Evolutionary conservation across 75 land plant species (phyloP).

Genomic region (Chamaecyparis obtusa): DNA sequence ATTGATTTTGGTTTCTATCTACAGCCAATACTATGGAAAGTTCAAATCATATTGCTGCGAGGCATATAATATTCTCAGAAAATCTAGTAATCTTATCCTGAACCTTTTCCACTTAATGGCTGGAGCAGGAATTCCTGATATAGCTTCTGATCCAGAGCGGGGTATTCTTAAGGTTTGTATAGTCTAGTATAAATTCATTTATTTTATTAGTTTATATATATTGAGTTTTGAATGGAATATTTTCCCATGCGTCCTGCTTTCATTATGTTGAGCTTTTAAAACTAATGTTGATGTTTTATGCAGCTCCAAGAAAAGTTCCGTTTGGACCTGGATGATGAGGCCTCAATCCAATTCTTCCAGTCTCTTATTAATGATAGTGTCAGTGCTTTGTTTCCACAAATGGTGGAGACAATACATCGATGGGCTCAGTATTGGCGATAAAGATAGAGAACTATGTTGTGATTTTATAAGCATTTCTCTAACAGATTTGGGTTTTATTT

Average conservation of each 20-base stretch:
- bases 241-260: background rate
- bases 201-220: background rate
- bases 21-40: slow-evolving; percentile 86
- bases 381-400: slow-evolving; percentile 97
- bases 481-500: background rate
- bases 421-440: slow-evolving; percentile 99
- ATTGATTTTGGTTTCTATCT: background rate
- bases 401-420: slow-evolving; percentile 98
- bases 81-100: slow-evolving; percentile 94
- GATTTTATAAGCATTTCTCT: background rate
- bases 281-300: background rate
- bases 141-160: slow-evolving; percentile 97
- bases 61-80: slow-evolving; percentile 96
- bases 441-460: background rate
- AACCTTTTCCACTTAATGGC: slow-evolving; percentile 96
- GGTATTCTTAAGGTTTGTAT: slow-evolving; percentile 84
- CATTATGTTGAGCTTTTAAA: background rate
- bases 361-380: slow-evolving; percentile 96
- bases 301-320: slow-evolving; percentile 98
- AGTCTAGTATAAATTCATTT: background rate
- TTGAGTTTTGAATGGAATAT: background rate
- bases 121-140: slow-evolving; percentile 94
- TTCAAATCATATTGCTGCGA: slow-evolving; percentile 99
- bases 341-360: slow-evolving; percentile 91
- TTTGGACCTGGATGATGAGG: slow-evolving; percentile 95